Conservation (phyloP, 1,284 basidiomycete genomes). For the Quambalaria eucalypti region DNA sequence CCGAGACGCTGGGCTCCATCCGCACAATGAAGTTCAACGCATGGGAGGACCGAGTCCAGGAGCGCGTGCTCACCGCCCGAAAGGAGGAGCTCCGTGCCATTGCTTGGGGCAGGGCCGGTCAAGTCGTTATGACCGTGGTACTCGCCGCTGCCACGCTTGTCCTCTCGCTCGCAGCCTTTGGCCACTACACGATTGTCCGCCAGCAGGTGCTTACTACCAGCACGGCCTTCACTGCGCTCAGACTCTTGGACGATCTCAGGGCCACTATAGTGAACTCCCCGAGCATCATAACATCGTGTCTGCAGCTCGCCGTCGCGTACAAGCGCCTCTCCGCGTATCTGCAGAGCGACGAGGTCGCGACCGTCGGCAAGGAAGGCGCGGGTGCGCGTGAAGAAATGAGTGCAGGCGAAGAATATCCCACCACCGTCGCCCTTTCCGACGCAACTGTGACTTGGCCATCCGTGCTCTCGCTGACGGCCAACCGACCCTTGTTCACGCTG, state of each 20-base stretch:
- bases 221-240: not conserved
- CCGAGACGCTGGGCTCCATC: conserved; percentile 23
- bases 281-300: not conserved
- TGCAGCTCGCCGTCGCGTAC: not conserved
- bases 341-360: not conserved
- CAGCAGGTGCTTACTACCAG: not conserved
- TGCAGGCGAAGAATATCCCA: too few relatives aligned
- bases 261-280: not conserved
- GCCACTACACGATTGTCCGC: conserved; percentile 4
- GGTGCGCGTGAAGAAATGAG: too few relatives aligned
- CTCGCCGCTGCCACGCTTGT: conserved; percentile 19
- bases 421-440: not conserved
- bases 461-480: not conserved
- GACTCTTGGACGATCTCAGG: not conserved
- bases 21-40: conserved; percentile 35
- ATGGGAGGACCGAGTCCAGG: conserved; percentile 19
- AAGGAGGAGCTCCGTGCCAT: conserved; percentile 12
- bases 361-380: not conserved
- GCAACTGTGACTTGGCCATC: conserved; percentile 2
- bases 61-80: conserved; percentile 11
- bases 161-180: conserved; percentile 8
- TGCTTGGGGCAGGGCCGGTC: conserved; percentile 3
- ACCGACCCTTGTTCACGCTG: conserved; percentile 15
- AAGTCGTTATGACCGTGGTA: conserved; percentile 14
- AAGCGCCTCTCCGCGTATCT: not conserved